Percentiles rank a stretch among this genome's conserved stretches.
phyloP scores from a whole-genome alignment of 768 basidiomycete species.

The Melanogaster broomeanus region DNA sequence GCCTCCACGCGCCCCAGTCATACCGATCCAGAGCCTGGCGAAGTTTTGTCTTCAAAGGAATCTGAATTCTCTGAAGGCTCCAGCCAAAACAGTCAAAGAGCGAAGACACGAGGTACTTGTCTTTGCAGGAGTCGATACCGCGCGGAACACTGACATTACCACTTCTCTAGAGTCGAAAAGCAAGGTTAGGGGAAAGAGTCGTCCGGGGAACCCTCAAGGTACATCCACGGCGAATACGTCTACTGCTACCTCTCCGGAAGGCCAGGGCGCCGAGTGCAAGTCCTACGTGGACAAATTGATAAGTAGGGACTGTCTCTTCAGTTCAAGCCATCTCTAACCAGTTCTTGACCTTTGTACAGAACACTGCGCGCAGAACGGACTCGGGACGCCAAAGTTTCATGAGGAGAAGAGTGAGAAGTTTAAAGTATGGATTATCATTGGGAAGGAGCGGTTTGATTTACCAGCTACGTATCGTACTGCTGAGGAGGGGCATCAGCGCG shows the following conservation, averaged over 20 bases:
- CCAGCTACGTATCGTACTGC: slow-evolving; percentile 39
- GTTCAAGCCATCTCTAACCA: neutral
- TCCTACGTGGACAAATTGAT: slow-evolving; percentile 18
- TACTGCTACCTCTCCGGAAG: slow-evolving; percentile 3
- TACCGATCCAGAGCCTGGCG: slow-evolving; percentile 25
- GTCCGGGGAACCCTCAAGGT: neutral
- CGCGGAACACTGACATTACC: too few species aligned
- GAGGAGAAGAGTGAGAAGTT: slow-evolving; percentile 26
- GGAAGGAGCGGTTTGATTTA: slow-evolving; percentile 45
- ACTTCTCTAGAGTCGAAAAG: neutral
- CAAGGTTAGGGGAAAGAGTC: neutral
- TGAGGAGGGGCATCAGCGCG: slow-evolving; percentile 42
- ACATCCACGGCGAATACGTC: neutral
- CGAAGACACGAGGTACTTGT: slow-evolving; percentile 11
- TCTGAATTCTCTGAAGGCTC: slow-evolving; percentile 26
- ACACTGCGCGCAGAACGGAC: slow-evolving; percentile 15
- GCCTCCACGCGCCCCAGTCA: neutral
- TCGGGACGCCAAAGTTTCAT: slow-evolving; percentile 36
- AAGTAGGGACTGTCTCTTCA: slow-evolving; percentile 4
- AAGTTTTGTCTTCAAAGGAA: slow-evolving; percentile 23
- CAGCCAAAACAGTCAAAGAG: slow-evolving; percentile 10
- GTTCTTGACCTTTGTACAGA: slow-evolving; percentile 13
- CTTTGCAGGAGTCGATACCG: neutral
- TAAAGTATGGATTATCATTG: slow-evolving; percentile 51
- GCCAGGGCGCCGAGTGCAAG: neutral